Evolutionary conservation across 2,329 filamentous ascomycete genomes (phyloP), one percentile per base, ranked within the genome.

Genomic region (Verticillium zaregamsianum): DNA sequence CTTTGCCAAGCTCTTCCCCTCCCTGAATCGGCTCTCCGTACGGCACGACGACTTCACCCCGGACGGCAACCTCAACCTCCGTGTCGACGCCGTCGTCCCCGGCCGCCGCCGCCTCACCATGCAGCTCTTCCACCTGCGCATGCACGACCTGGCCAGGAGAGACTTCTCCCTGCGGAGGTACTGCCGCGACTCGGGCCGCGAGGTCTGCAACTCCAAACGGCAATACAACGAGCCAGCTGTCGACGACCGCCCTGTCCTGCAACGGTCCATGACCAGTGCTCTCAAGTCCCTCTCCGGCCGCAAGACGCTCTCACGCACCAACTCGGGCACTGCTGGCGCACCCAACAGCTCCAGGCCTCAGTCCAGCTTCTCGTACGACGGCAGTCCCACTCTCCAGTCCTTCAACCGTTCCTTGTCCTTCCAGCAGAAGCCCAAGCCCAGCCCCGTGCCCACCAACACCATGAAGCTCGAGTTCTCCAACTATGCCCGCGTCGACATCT

Each of bases 61-160:
- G 4, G 94, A 99, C 73, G 94, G 94, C 39, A 97, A 97, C 80
- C 96, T 97, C 92, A 98, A 98, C 73, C 82, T 99, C 62, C 89
- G 93, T 35, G 83, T 98, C 62, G 93, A 97, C 72, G 94, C 92
- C 6, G 81, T 90, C 65, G 85, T 91, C 55, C 82, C 83, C 31
- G 84, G 84, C 49, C 85, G 85, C 66, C 85, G 87, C 65, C 86
- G 87, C 68, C 85, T 90, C 69, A 91, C 88, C 5, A 77, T 87
- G 12, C 86, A 89, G 72, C 87, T 99, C 57, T 98, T 97, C 77
- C 94, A 99, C 75, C 81, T 98, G 63, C 90, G 93, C 69, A 97
- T 99, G 92, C 89, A 97, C 73, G 92, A 98, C 74, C 80, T 98
- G 61, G 88, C 87, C 70, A 88, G 87, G 68, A 87, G 95, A 58